Percentiles rank a stretch among this genome's conserved stretches.
These are phyloP conservation scores for Alternaria panax DNA, from an alignment of 2,329 filamentous ascomycete species.

Conservation along the genomic window DNA sequence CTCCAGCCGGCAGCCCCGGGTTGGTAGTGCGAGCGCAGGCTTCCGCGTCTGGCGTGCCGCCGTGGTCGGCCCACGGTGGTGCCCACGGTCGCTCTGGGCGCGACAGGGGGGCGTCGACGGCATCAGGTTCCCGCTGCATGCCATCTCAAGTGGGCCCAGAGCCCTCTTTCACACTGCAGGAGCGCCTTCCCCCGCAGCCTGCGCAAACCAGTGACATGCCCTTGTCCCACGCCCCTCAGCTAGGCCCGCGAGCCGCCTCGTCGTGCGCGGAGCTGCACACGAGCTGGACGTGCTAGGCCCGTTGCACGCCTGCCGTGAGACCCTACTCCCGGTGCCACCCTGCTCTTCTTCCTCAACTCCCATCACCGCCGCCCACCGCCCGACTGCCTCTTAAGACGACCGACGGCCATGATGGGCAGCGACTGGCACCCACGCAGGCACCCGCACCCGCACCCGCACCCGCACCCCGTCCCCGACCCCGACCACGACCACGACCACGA, in stretches of 20 bases:
- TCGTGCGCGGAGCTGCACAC: conserved; percentile 15
- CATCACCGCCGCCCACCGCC: conserved; percentile 12
- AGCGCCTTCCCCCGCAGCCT: conserved; percentile 17
- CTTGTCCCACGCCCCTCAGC: conserved; percentile 14
- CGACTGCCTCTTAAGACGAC: conserved; percentile 7
- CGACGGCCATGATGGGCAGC: conserved; percentile 23
- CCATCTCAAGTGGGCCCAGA: conserved; percentile 10
- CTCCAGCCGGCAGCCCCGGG: conserved; percentile 14
- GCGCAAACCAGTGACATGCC: conserved; percentile 20
- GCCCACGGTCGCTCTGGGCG: not conserved
- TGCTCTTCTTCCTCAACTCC: conserved; percentile 9
- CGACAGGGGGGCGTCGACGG: conserved; percentile 6
- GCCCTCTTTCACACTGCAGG: conserved; percentile 19
- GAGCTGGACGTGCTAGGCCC: conserved; percentile 15
- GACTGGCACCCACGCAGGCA: conserved; percentile 22
- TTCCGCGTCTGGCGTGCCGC: conserved; percentile 17
- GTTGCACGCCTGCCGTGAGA: conserved; percentile 14
- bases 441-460: too few species aligned
- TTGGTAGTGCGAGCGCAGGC: conserved; percentile 11
- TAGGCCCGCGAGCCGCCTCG: conserved; percentile 16
- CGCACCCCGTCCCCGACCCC: too few species aligned
- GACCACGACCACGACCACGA: conserved; percentile 15
- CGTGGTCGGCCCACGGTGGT: conserved; percentile 4
- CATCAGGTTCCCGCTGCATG: conserved; percentile 21
- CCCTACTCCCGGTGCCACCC: conserved; percentile 17